Conservation (phyloP, 495 filamentous ascomycete species). For the Penicillium bialowiezense region DNA sequence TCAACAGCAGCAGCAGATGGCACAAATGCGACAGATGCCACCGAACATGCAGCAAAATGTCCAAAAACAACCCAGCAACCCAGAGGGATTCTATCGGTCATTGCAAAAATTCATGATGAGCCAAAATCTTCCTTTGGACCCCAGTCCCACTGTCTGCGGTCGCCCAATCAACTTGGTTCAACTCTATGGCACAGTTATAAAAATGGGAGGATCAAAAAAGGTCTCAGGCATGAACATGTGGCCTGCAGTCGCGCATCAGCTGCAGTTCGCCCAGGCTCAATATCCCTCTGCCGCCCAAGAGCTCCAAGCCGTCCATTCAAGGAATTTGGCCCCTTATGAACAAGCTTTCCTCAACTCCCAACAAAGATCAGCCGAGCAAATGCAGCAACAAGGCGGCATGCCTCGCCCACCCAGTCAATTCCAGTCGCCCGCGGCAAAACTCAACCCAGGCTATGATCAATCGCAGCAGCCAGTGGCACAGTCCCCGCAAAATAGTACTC, state of each 20-base stretch:
- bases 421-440: slow-evolving; percentile 37
- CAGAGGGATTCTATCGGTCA: slow-evolving; percentile 72
- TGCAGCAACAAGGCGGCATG: slow-evolving; percentile 47
- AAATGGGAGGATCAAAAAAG: slow-evolving; percentile 74
- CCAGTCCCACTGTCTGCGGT: slow-evolving; percentile 65
- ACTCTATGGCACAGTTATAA: slow-evolving; percentile 72
- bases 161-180: slow-evolving; percentile 68
- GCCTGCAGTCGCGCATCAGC: slow-evolving; percentile 62
- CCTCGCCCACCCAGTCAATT: slow-evolving; percentile 37
- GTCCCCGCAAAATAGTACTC: slow-evolving; percentile 35
- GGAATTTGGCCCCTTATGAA: slow-evolving; percentile 72
- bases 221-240: slow-evolving; percentile 66
- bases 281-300: slow-evolving; percentile 63
- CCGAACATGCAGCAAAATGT: slow-evolving; percentile 73
- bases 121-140: slow-evolving; percentile 65
- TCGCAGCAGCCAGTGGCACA: slow-evolving; percentile 34
- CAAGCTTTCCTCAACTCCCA: slow-evolving; percentile 62
- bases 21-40: slow-evolving; percentile 53
- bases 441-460: slow-evolving; percentile 30
- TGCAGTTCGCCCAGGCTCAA: slow-evolving; percentile 66
- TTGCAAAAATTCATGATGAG: slow-evolving; percentile 69
- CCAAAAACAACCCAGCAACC: slow-evolving; percentile 53
- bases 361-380: slow-evolving; percentile 50
- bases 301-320: slow-evolving; percentile 67
- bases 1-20: slow-evolving; percentile 46